phyloP scores from a whole-genome alignment of 805 yeast species.

The Saccharomyces jurei region DNA sequence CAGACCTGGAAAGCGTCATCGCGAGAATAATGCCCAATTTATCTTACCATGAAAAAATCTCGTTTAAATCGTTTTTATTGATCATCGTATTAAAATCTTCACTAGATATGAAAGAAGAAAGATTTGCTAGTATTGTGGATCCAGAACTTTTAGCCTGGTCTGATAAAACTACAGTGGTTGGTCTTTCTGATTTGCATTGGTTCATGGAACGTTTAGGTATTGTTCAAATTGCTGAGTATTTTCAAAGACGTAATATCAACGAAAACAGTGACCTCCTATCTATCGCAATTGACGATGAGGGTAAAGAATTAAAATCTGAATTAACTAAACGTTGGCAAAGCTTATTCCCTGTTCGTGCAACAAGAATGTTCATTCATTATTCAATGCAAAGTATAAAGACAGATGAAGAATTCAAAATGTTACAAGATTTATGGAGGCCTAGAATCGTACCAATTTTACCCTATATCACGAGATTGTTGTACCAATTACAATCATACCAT shows the following conservation, averaged over 20 bases:
- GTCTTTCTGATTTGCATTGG: constrained; percentile 86
- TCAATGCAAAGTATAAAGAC: constrained; percentile 86
- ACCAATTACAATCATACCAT: constrained; percentile 90
- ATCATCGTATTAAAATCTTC: constrained; percentile 87
- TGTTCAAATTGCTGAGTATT: constrained; percentile 86
- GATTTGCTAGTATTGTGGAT: constrained; percentile 83
- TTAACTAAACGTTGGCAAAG: constrained; percentile 89
- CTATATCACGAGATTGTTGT: constrained; percentile 74
- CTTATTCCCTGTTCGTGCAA: constrained; percentile 90
- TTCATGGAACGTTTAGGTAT: constrained; percentile 96
- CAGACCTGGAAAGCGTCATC: constrained; percentile 76
- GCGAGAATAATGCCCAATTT: constrained; percentile 64
- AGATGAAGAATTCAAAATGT: constrained; percentile 56
- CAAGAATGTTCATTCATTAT: constrained; percentile 89
- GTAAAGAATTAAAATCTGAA: constrained; percentile 63
- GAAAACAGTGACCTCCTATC: constrained; percentile 66
- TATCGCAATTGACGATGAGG: constrained; percentile 85
- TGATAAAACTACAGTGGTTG: constrained; percentile 82
- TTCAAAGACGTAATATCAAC: constrained; percentile 71
- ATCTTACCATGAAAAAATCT: constrained; percentile 85
- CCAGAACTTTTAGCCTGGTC: constrained; percentile 92
- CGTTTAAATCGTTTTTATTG: constrained; percentile 82
- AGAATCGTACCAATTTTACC: constrained; percentile 87
- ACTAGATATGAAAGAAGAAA: constrained; percentile 60
- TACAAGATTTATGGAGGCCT: constrained; percentile 83